Evolutionary conservation across 495 filamentous ascomycete species (phyloP), one percentile per base, ranked within the genome.

Genomic region (Cercophora scortea): DNA sequence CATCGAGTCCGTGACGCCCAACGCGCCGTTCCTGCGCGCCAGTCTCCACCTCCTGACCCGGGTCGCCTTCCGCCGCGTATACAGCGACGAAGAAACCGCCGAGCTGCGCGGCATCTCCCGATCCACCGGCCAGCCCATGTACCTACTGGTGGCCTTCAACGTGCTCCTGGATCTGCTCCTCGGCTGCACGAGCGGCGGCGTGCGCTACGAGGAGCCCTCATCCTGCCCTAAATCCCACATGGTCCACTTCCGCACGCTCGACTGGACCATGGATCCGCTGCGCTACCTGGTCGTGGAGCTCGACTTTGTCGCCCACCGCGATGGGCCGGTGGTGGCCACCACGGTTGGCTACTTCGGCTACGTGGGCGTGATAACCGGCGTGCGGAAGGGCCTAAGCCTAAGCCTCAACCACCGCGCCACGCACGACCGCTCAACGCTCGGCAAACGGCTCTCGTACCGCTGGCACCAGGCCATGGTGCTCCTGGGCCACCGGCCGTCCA

Each of bases 201-300:
- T 59, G 18, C 57, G 49, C 34, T 55, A 62, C 1, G 58, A 48
- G 32, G 49, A 53, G 1, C 42, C 61, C 19, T n/a, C 48, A 2
- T 19, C 35, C 16, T 32, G 11, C 12, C 13, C 8, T 15, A 15
- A 15, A 0, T 39, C 53, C 6, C 49, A 44, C 32, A 78, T 85
- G 72, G 54, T 85, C 54, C 84, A 86, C 63, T 87, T 86, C 56
- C 68, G 84, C 8, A 84, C 81, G 3, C 62, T 87, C 45, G 84
- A 87, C 57, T 87, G 83, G 83, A 78, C 70, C 0, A 86, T 87
- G 83, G 75, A 83, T 53, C 58, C 62, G 11, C 62, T 86, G 32
- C 71, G 84, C 16, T 63, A 72, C 17, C 52, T 85, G 33, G 61
- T 85, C 32, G 78, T 86, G 6, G 72, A 77, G 39, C 66, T 86